Evolutionary conservation across 2,329 filamentous ascomycete genomes (phyloP).

Genomic region (Chalaropsis thielavioides): DNA sequence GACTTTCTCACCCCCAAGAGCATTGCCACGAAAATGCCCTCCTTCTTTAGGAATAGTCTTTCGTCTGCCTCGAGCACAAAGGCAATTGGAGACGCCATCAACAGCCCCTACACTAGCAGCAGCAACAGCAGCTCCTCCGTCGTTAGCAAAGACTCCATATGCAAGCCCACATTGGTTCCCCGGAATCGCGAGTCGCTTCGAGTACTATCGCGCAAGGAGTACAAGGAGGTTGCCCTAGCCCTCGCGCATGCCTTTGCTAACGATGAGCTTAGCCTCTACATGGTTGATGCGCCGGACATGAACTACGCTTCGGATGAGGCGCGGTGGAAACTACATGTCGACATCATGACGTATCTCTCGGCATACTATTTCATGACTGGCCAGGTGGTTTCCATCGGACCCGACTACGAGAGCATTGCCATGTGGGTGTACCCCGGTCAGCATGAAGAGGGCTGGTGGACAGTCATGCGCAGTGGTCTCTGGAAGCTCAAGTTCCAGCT

Average conservation of each 20-base stretch:
- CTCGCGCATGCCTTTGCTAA: conserved; percentile 65
- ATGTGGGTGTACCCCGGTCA: conserved; percentile 67
- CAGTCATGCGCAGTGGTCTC: conserved; percentile 58
- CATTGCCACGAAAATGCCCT: conserved; percentile 1
- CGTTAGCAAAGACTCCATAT: background rate
- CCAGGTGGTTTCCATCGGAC: conserved; percentile 57
- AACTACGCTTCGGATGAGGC: conserved; percentile 46
- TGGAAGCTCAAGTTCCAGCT: conserved; percentile 66
- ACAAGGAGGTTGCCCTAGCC: conserved; percentile 53
- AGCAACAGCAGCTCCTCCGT: background rate
- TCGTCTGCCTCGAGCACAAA: conserved; percentile 21
- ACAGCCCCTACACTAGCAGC: conserved; percentile 10
- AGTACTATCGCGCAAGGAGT: conserved; percentile 46
- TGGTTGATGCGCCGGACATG: conserved; percentile 57
- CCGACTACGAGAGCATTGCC: conserved; percentile 62
- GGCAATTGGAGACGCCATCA: conserved; percentile 30
- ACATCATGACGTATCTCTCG: conserved; percentile 63
- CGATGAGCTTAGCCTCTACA: conserved; percentile 61
- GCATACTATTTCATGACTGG: conserved; percentile 63
- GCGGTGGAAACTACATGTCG: conserved; percentile 62
- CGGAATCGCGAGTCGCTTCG: conserved; percentile 27
- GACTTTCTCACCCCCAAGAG: background rate
- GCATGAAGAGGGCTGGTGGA: conserved; percentile 59
- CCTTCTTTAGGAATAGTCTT: conserved; percentile 1
- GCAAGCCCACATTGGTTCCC: conserved; percentile 33